phyloP scores from a whole-genome alignment of 2,329 filamentous ascomycete genomes.

The Trichophyton mentagrophytes region DNA sequence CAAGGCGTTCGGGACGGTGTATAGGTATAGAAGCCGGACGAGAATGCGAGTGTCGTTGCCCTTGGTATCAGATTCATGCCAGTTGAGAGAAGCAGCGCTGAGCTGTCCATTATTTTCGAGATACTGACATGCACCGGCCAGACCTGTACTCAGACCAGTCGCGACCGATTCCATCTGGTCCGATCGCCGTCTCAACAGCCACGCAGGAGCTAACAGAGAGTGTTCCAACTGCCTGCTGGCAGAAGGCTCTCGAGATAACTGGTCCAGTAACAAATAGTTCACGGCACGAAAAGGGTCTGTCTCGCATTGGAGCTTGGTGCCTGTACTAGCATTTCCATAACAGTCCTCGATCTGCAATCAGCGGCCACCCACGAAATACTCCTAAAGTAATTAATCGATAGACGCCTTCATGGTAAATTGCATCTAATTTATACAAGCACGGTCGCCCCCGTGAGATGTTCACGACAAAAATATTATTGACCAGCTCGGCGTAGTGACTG shows the following conservation, averaged over 20 bases:
- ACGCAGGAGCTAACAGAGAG: not conserved
- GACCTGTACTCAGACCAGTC: slow-evolving; percentile 4
- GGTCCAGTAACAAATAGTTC: not conserved
- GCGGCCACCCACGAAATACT: too few species aligned
- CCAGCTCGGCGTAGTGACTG: too few species aligned
- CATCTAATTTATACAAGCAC: too few species aligned
- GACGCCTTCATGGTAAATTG: too few species aligned
- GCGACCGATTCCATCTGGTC: not conserved
- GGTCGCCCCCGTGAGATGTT: too few species aligned
- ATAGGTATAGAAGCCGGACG: not conserved
- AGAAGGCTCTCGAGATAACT: not conserved
- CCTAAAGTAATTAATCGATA: too few species aligned
- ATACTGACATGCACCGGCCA: slow-evolving; percentile 6
- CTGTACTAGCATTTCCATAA: too few species aligned
- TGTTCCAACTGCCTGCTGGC: not conserved
- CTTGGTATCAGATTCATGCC: not conserved
- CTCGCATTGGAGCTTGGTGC: too few species aligned
- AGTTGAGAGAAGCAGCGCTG: not conserved
- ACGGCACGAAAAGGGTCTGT: not conserved
- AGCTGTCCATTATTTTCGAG: too few species aligned
- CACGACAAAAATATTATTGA: too few species aligned
- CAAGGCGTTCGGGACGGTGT: not conserved
- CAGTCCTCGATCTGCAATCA: too few species aligned
- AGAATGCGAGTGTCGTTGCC: not conserved
- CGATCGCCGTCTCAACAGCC: not conserved